A percentile compares a stretch with the other conserved stretches of the same genome.
Evolutionary conservation across 2,329 filamentous ascomycete genomes (phyloP).

Genomic region (Fusarium camptoceras): DNA sequence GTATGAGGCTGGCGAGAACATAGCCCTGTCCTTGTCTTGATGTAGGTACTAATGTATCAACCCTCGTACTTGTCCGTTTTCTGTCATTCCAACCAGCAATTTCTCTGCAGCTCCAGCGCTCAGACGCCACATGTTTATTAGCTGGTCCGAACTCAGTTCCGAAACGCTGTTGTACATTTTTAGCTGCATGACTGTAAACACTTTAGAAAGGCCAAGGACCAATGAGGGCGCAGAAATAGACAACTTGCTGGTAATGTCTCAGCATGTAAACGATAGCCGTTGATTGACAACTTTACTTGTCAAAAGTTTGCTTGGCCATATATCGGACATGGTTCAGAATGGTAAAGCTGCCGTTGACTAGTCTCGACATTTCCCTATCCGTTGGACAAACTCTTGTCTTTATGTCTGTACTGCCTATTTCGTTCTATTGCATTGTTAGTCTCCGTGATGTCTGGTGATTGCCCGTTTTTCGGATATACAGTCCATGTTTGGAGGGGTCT

Average conservation of each 20-base stretch:
- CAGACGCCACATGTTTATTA: slow-evolving; percentile 20
- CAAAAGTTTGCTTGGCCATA: slow-evolving; percentile 12
- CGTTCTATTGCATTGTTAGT: slow-evolving; percentile 3
- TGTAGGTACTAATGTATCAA: slow-evolving; percentile 5
- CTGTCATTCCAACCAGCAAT: background rate
- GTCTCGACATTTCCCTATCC: background rate
- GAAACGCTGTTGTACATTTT: slow-evolving; percentile 15
- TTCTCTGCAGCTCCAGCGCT: slow-evolving; percentile 24
- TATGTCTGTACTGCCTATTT: background rate
- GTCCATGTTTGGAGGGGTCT: slow-evolving; percentile 7
- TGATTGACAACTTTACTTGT: background rate
- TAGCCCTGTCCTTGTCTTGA: slow-evolving; percentile 15
- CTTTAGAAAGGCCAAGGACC: background rate
- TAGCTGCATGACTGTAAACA: slow-evolving; percentile 15
- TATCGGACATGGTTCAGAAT: slow-evolving; percentile 16
- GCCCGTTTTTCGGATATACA: slow-evolving; percentile 17
- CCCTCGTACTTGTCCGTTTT: slow-evolving; percentile 23
- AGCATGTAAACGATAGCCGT: slow-evolving; percentile 6
- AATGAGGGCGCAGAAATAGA: slow-evolving; percentile 2
- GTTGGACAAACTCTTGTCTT: slow-evolving; percentile 2
- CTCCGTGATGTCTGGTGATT: slow-evolving; percentile 7
- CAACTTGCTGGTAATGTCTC: slow-evolving; percentile 3
- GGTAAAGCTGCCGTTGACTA: slow-evolving; percentile 13
- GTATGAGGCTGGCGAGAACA: background rate
- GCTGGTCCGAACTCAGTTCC: slow-evolving; percentile 5